Evolutionary conservation across 768 basidiomycete genomes (phyloP), one percentile per base, ranked within the genome.

Genomic region (Porpolomopsis calyptriformis): DNA sequence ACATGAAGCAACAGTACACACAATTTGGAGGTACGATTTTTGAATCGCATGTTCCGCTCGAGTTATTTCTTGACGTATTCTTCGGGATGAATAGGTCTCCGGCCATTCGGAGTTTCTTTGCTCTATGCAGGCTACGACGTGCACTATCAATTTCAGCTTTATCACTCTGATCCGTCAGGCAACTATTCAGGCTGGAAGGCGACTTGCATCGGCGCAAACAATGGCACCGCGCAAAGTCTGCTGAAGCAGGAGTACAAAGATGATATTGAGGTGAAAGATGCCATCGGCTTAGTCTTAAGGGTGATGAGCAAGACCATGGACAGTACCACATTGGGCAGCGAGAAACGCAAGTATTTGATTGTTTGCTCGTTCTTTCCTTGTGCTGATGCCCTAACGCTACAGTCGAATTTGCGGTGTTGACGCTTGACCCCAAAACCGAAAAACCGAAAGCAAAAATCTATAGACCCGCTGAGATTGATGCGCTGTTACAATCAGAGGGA

Each of bases 231-330:
- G 16, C 89, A 93, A 64, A 90, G 86, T 56, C 68, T 98, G 52
- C 68, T 99, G 53, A 93, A 97, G 70, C 94, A 99, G 66, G 96
- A 99, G 63, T 98, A 97, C 68, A 93, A 96, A 63, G 96, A 98
- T 53, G 90, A 90, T 47, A 83, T 98, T 46, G 70, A 73, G 10
- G 75, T 98, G 33, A 86, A 93, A 60, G 92, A 94, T 39, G 93
- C 92, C 18, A 84, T 94, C 54, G 82, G 78, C n/a, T 72, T 99
- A 18, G 90, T 86, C 37, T 72, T 98, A 53, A 84, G 81, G 66
- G 85, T 90, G 44, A 93, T 99, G 91, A 93, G 91, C 73, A 98
- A 97, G 77, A 97, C 94, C 45, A 97, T 99, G 94, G 96, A 99
- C 59, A 92, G 89, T 52, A 97, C 94, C 24, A 97, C 90, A 37